Percentiles rank a stretch among this genome's conserved stretches.
Evolutionary conservation across 2,329 filamentous ascomycete genomes (phyloP).

Genomic region (Furcasterigmium sp.): DNA sequence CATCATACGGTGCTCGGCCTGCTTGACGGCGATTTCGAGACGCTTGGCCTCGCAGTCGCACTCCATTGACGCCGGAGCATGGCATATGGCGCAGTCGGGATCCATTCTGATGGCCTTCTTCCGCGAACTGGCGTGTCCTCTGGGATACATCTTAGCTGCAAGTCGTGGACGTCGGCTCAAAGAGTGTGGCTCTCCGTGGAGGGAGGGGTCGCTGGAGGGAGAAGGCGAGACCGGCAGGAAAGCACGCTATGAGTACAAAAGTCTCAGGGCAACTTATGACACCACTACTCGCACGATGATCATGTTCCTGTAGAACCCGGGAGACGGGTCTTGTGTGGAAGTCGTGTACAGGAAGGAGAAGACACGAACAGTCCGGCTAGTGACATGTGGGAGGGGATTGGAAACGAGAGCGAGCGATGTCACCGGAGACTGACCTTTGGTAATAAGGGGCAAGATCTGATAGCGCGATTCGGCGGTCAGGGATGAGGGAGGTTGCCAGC

Average conservation of each 20-base stretch:
- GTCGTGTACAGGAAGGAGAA: slow-evolving; percentile 10
- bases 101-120: slow-evolving; percentile 58
- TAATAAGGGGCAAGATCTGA: slow-evolving; percentile 1
- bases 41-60: slow-evolving; percentile 65
- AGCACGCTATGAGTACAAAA: slow-evolving; percentile 23
- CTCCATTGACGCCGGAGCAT: slow-evolving; percentile 48
- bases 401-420: slow-evolving; percentile 11
- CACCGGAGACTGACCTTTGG: background rate
- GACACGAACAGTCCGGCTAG: slow-evolving; percentile 1
- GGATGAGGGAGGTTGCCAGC: slow-evolving; percentile 8
- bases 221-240: background rate
- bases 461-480: slow-evolving; percentile 7
- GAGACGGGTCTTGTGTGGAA: slow-evolving; percentile 26
- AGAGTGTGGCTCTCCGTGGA: slow-evolving; percentile 8
- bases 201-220: slow-evolving; percentile 1
- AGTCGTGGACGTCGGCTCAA: no score
- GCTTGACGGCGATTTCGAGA: slow-evolving; percentile 55
- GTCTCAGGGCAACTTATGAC: slow-evolving; percentile 9
- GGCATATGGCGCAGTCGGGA: slow-evolving; percentile 64
- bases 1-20: slow-evolving; percentile 62
- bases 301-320: slow-evolving; percentile 24
- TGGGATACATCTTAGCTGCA: slow-evolving; percentile 46
- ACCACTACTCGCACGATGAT: slow-evolving; percentile 10
- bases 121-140: slow-evolving; percentile 30
- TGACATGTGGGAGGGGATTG: slow-evolving; percentile 9